Conservation (phyloP, 805 yeast species). For the Sugiyamaella mastotermitis region DNA sequence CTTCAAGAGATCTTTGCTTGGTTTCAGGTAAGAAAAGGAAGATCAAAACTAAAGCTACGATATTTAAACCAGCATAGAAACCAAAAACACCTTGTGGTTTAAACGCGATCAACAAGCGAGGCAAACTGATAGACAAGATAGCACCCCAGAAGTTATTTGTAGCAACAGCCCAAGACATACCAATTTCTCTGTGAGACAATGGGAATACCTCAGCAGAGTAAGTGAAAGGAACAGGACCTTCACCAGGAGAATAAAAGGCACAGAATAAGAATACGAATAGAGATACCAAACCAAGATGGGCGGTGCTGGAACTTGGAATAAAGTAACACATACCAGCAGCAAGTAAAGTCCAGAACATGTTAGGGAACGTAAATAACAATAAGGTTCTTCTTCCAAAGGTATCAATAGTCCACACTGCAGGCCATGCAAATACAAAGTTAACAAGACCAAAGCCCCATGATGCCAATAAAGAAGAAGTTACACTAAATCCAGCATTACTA, state of each 20-base stretch:
- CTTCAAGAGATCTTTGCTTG: constrained; percentile 64
- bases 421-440: constrained; percentile 72
- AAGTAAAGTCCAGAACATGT: constrained; percentile 48
- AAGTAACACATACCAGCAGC: constrained; percentile 54
- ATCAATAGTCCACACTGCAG: constrained; percentile 75
- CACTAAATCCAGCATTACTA: constrained; percentile 51
- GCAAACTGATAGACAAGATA: constrained; percentile 68
- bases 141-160: constrained; percentile 50
- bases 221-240: constrained; percentile 86
- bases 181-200: constrained; percentile 67
- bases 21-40: constrained; percentile 56
- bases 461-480: constrained; percentile 49
- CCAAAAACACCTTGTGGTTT: constrained; percentile 81
- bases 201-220: constrained; percentile 75
- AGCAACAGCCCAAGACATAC: constrained; percentile 60
- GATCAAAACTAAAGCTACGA: constrained; percentile 61
- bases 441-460: constrained; percentile 82
- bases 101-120: constrained; percentile 59
- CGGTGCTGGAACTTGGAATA: constrained; percentile 41
- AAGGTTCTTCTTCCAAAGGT: constrained; percentile 62
- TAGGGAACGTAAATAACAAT: constrained; percentile 51
- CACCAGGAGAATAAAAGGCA: constrained; percentile 71
- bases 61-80: constrained; percentile 81
- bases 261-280: constrained; percentile 70
- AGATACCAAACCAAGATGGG: constrained; percentile 58